Evolutionary conservation across 345 rosid genomes (phyloP).

Genomic region (Cardamine resedifolia): DNA sequence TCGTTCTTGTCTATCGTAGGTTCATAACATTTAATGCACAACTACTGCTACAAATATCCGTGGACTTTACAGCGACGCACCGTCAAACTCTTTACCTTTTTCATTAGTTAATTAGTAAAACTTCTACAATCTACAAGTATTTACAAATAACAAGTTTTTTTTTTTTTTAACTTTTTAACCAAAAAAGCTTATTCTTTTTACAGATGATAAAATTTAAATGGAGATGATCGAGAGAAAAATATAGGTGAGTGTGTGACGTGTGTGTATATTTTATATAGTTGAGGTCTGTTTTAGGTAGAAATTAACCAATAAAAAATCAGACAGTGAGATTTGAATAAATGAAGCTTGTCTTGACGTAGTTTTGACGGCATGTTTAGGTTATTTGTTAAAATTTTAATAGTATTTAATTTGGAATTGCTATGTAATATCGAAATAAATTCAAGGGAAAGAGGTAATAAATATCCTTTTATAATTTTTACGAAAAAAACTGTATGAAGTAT

Average conservation of each 20-base stretch:
- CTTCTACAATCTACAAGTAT: neutral
- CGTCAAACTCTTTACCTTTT: constrained; percentile 7
- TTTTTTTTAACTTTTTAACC: neutral
- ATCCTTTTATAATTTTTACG: neutral
- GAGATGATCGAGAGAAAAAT: neutral
- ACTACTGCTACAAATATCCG: constrained; percentile 7
- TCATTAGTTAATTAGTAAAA: neutral
- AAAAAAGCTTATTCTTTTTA: neutral
- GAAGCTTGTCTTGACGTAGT: neutral
- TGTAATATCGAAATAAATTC: neutral
- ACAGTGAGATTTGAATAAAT: neutral
- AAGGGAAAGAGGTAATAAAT: neutral
- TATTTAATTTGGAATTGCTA: neutral
- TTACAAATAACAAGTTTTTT: neutral
- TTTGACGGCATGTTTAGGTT: neutral
- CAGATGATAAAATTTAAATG: neutral
- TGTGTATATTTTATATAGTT: neutral
- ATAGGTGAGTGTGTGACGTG: neutral
- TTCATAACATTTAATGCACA: constrained; percentile 24
- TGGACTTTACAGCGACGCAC: constrained; percentile 27
- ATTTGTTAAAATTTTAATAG: no score
- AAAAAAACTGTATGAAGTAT: neutral
- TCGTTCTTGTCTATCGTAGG: constrained; percentile 13
- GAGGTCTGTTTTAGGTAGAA: neutral
- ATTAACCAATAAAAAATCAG: neutral